Conservation (phyloP, 1,284 basidiomycete species). For the Meripilus lineatus region DNA sequence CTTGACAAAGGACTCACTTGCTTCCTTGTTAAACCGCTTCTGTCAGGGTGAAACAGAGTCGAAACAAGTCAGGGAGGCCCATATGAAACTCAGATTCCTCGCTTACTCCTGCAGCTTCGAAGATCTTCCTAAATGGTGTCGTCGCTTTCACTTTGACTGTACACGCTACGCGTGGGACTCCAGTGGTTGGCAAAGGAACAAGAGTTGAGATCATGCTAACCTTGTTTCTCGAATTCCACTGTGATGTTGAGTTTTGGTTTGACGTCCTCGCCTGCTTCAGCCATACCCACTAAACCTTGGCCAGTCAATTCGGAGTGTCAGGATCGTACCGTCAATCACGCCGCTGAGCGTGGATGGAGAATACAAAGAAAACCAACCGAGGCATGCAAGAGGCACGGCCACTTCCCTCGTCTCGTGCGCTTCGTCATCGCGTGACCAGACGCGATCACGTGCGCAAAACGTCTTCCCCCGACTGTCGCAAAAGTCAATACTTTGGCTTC, state of each 20-base stretch:
- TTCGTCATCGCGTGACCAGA: too few relatives aligned
- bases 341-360: too few relatives aligned
- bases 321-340: too few relatives aligned
- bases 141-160: constrained; percentile 61
- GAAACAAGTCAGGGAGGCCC: not conserved
- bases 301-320: too few relatives aligned
- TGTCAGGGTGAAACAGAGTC: too few relatives aligned
- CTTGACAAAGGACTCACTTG: constrained; percentile 35
- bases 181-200: constrained; percentile 26
- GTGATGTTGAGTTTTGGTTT: constrained; percentile 64
- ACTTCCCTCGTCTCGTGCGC: too few relatives aligned
- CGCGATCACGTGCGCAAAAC: too few relatives aligned
- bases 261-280: constrained; percentile 49
- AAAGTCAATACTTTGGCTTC: too few relatives aligned
- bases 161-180: constrained; percentile 26
- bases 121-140: constrained; percentile 61
- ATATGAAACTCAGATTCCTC: not conserved
- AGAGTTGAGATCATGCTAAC: constrained; percentile 23
- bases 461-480: too few relatives aligned
- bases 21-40: constrained; percentile 56
- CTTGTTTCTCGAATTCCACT: constrained; percentile 45
- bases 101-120: constrained; percentile 58
- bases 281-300: constrained; percentile 1
- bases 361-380: too few relatives aligned
- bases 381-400: too few relatives aligned